Evolutionary conservation across 129 eudicot species (phyloP), one percentile per base, ranked within the genome.

Genomic region (Calendula officinalis): DNA sequence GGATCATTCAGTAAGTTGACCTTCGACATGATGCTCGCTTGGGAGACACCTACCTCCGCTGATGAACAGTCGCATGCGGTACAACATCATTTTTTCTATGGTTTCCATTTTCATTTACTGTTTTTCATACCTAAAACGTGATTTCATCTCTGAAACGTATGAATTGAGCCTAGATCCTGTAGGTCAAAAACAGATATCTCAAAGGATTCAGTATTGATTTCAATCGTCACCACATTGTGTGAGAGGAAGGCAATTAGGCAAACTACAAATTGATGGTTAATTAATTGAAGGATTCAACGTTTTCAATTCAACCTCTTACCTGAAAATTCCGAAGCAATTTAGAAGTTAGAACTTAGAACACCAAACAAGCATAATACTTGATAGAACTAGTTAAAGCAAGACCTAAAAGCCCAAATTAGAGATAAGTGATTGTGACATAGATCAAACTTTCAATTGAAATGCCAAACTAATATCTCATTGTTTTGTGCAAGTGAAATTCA

Each of bases 11-110:
- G 81, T 49, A 86, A 84, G 56, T 80, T 87, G 64, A 87, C 95
- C 1, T 91, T 91, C 42, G 90, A 87, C 47, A 87, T 91, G 90
- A 91, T 91, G 97, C 86, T 84, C 30, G 97, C 97, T 67, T 91
- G 97, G 97, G 84, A 91, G 64, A 52, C 41, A 42, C 96, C 97
- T 27, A 70, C 62, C 70, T 61, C 79, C 0, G 69, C 65, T 11
- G 79, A 82, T 27, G 81, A 87, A 68, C 81, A 80, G 54, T 78
- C 89, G 13, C 66, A 70, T 61, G 44, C 8, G 75, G 97, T 90
- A n/a, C 14, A 70, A 4, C 2, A 3, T 41, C 5, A n/a, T 59
- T 27, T 3, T 47, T 16, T 41, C 62, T 49, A 30, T 49, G 14
- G 45, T 64, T n/a, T 14, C 0, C 6, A 2, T 11, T 57, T 35